phyloP scores from a whole-genome alignment of 805 yeast genomes.

The Zygotorulaspora chibaensis region DNA sequence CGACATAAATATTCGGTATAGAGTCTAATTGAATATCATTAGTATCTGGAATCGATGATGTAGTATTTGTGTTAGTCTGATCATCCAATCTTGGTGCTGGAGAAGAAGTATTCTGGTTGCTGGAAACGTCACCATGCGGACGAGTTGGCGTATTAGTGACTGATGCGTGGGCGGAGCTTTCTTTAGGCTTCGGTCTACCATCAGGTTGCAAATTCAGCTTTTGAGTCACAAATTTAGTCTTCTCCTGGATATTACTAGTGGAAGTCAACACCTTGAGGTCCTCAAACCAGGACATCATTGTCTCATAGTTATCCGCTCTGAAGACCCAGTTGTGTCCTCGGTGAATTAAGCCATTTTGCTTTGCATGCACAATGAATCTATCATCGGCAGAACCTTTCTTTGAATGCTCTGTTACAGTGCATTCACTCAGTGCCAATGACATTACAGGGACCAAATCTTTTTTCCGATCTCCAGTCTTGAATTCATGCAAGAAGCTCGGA shows the following conservation, averaged over 20 bases:
- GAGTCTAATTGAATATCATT: conserved; percentile 18
- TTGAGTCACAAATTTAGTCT: conserved; percentile 44
- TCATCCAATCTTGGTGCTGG: conserved; percentile 20
- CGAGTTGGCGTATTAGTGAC: conserved; percentile 4
- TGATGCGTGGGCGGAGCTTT: conserved; percentile 4
- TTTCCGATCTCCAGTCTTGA: conserved; percentile 76
- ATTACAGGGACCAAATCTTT: conserved; percentile 77
- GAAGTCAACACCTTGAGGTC: conserved; percentile 67
- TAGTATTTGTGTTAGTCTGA: conserved; percentile 22
- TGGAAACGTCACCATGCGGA: conserved; percentile 4
- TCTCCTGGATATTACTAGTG: conserved; percentile 54
- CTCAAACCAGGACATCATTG: conserved; percentile 80
- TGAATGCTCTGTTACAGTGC: conserved; percentile 79
- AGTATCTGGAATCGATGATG: conserved; percentile 27
- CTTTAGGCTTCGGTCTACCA: conserved; percentile 9
- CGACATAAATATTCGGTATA: conserved; percentile 11
- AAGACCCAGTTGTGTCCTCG: conserved; percentile 94
- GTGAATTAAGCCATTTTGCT: conserved; percentile 67
- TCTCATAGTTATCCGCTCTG: conserved; percentile 75
- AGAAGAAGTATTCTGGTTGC: conserved; percentile 4
- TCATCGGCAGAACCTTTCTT: conserved; percentile 63
- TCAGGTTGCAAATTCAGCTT: conserved; percentile 22
- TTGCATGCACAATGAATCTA: conserved; percentile 77
- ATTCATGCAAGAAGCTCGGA: conserved; percentile 83
- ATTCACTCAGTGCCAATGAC: conserved; percentile 75